Evolutionary conservation across 2,329 filamentous ascomycete species (phyloP).

Genomic region (Drechmeria coniospora): DNA sequence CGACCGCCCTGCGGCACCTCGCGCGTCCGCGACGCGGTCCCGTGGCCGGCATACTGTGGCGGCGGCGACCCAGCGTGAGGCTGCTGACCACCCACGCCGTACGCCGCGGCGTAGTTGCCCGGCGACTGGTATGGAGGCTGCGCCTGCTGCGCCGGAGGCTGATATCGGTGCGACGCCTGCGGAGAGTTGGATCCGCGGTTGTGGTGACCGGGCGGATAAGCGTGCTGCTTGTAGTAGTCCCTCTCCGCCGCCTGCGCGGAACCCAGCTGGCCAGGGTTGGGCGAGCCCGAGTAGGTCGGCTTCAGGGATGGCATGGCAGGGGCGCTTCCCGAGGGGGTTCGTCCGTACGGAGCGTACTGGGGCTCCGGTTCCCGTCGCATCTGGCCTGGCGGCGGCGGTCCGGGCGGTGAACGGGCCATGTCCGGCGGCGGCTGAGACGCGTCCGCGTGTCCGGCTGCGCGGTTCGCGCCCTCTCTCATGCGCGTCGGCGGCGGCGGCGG

Average conservation of each 20-base stretch:
- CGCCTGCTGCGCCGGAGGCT: constrained; percentile 21
- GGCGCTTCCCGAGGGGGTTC: constrained; percentile 15
- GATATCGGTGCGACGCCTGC: constrained; percentile 31
- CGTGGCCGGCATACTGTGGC: constrained; percentile 37
- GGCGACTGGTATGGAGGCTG: constrained; percentile 28
- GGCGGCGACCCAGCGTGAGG: constrained; percentile 33
- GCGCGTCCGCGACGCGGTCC: constrained; percentile 25
- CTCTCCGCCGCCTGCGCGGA: constrained; percentile 21
- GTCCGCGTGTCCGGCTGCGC: constrained; percentile 25
- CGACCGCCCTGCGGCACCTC: constrained; percentile 24
- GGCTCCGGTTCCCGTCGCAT: constrained; percentile 34
- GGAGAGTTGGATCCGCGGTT: constrained; percentile 27
- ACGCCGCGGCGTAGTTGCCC: constrained; percentile 26
- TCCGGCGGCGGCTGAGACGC: constrained; percentile 33
- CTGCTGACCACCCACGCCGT: constrained; percentile 19
- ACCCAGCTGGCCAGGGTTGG: constrained; percentile 28
- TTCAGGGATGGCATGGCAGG: constrained; percentile 41
- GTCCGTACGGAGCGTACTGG: constrained; percentile 30
- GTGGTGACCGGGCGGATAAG: constrained; percentile 18
- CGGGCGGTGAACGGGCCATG: constrained; percentile 26
- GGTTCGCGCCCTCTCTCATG: constrained; percentile 28
- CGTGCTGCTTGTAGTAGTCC: constrained; percentile 32
- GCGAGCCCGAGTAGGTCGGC: constrained; percentile 34
- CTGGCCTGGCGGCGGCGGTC: constrained; percentile 23
- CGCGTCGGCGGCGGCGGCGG: constrained; percentile 35